Evolutionary conservation across 2,329 filamentous ascomycete species (phyloP), one percentile per base, ranked within the genome.

Genomic region (Ceratocystis colombiana): DNA sequence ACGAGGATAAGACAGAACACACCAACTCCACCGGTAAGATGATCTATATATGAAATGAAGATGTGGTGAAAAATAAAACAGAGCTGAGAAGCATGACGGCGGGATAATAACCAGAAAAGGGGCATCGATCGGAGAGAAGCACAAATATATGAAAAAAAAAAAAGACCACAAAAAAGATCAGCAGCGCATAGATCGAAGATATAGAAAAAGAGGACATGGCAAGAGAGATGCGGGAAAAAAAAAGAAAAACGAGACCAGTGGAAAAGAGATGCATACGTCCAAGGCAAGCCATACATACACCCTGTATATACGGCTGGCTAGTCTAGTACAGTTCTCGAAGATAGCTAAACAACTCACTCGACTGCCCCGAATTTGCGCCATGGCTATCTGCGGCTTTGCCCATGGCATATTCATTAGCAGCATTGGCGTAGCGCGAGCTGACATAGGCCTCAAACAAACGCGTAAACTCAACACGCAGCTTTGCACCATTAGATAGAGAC

Each of bases 381-480:
- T 68, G 44, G 3, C 25, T 10, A 41, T 66, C 67, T 15, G 64
- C 25, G 7, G 55, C 6, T 15, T 59, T 64, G 17, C 64, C 61
- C 41, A 61, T 59, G 28, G 6, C 46, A 48, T 65, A 65, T 4
- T 64, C 66, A 30, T 53, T 53, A 5, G 67, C 67, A 20, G 61
- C 57, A 7, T 30, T 53, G 8, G 63, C 66, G 22, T 64, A 65
- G 10, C 73, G 61, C 45, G 75, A 69, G 1, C 72, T 73, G 3
- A 77, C 72, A 61, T 77, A 77, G 45, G 73, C 73, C 66, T 78
- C 75, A 46, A 76, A 77, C 20, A 79, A 77, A 1, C 78, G 77
- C 12, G 77, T 80, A 78, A 84, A 81, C 70, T 84, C 82, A 25
- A 70, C 79, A 66, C 81, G 80, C 46, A 84, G 77, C 69, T 77